Conservation (phyloP, 805 yeast genomes). For the Metschnikowia chrysomelidarum region DNA sequence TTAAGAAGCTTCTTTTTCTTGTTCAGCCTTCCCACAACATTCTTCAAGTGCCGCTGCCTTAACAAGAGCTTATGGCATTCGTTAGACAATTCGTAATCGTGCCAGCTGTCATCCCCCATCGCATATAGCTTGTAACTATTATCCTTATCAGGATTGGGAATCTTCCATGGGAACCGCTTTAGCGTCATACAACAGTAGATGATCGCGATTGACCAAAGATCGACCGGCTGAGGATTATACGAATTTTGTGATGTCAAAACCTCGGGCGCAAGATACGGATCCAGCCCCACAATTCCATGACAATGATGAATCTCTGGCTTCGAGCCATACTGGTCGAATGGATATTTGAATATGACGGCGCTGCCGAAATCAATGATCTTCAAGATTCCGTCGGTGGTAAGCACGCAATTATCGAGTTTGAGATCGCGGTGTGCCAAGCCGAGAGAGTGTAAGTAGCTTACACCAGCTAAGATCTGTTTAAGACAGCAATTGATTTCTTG, state of each 20-base stretch:
- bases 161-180: conserved; percentile 86
- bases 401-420: conserved; percentile 80
- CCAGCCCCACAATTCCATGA: conserved; percentile 81
- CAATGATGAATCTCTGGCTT: conserved; percentile 35
- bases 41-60: conserved; percentile 56
- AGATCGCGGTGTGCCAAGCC: conserved; percentile 84
- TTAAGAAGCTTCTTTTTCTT: conserved; percentile 34
- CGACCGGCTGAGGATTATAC: conserved; percentile 77
- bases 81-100: conserved; percentile 72
- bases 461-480: conserved; percentile 72
- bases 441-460: conserved; percentile 67
- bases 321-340: conserved; percentile 55
- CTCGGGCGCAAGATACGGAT: conserved; percentile 86
- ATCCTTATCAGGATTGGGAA: conserved; percentile 59
- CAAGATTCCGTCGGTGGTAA: conserved; percentile 68
- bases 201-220: conserved; percentile 82
- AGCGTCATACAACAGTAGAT: conserved; percentile 86
- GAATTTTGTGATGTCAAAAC: conserved; percentile 51
- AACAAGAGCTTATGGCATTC: conserved; percentile 66
- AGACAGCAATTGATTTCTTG: conserved; percentile 80
- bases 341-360: conserved; percentile 79
- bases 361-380: conserved; percentile 82
- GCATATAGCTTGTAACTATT: conserved; percentile 67
- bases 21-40: conserved; percentile 40
- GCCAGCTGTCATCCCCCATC: conserved; percentile 68